These are phyloP conservation scores for Basipetospora chlamydospora DNA, from an alignment of 2,329 filamentous ascomycete species.

Conservation along the genomic window DNA sequence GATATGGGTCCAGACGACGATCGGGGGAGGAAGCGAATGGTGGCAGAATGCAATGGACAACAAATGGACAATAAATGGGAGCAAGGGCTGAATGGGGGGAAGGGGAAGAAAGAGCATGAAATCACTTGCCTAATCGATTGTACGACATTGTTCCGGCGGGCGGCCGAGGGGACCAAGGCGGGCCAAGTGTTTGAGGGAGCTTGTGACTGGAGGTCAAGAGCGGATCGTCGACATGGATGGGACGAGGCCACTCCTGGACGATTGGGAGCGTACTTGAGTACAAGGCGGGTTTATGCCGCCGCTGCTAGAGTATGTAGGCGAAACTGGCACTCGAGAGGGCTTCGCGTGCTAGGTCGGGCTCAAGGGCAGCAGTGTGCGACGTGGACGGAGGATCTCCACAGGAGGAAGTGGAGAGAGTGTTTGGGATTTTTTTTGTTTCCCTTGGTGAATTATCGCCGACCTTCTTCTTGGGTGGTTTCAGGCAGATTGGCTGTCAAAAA, in stretches of 20 bases:
- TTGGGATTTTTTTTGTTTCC: too few species aligned
- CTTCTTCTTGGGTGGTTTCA: conserved; percentile 3
- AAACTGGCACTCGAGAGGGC: too few species aligned
- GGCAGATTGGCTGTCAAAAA: neutral
- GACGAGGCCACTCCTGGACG: neutral
- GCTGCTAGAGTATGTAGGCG: too few species aligned
- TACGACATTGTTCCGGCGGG: conserved; percentile 8
- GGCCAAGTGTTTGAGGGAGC: conserved; percentile 1
- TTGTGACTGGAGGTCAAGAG: conserved; percentile 3
- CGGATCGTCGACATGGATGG: conserved; percentile 2
- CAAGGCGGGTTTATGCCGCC: conserved; percentile 1
- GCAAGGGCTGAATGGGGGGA: neutral
- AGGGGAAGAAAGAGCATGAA: neutral
- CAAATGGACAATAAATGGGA: neutral
- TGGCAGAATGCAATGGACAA: conserved; percentile 2
- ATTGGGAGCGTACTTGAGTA: neutral
- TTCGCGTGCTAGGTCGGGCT: too few species aligned
- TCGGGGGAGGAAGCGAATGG: neutral
- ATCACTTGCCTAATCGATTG: conserved; percentile 10
- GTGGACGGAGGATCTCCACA: too few species aligned
- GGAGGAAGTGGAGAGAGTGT: too few species aligned
- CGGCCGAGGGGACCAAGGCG: neutral
- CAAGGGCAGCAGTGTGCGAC: too few species aligned
- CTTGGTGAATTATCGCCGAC: too few species aligned
- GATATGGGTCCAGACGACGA: conserved; percentile 4